Conservation (phyloP, 2,329 filamentous ascomycete species). For the Xylariaceae sp. region DNA sequence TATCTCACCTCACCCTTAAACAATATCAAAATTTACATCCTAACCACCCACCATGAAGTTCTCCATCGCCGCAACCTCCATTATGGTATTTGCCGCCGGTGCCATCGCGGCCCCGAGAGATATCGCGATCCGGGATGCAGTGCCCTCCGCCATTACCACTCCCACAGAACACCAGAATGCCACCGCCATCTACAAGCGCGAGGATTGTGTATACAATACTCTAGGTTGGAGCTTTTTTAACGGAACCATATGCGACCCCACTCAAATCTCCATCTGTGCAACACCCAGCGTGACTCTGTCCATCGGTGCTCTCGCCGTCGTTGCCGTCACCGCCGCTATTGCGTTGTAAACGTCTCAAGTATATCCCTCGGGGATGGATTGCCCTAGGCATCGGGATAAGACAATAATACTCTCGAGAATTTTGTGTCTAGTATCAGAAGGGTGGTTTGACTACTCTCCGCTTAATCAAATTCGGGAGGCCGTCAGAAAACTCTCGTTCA, state of each 20-base stretch:
- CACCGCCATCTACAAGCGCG: too few species aligned
- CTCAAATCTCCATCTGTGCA: neutral
- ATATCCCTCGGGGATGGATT: too few species aligned
- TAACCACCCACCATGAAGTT: constrained; percentile 21
- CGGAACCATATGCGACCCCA: neutral
- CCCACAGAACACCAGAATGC: neutral
- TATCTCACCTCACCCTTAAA: too few species aligned
- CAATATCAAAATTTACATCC: too few species aligned
- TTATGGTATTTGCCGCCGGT: constrained; percentile 1
- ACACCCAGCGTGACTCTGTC: neutral
- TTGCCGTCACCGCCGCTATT: neutral
- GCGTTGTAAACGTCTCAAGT: neutral
- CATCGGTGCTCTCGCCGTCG: neutral
- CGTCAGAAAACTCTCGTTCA: too few species aligned
- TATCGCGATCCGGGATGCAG: too few species aligned
- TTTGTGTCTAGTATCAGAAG: too few species aligned
- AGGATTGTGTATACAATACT: neutral
- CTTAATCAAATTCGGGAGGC: too few species aligned
- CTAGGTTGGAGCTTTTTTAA: neutral
- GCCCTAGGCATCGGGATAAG: neutral
- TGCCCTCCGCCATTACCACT: too few species aligned
- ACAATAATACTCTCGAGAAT: too few species aligned
- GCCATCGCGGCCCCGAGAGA: too few species aligned
- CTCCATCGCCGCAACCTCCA: neutral
- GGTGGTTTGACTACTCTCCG: too few species aligned